These are phyloP conservation scores for Apocynum venetum DNA, from an alignment of 257 asterid species.

Conservation along the genomic window DNA sequence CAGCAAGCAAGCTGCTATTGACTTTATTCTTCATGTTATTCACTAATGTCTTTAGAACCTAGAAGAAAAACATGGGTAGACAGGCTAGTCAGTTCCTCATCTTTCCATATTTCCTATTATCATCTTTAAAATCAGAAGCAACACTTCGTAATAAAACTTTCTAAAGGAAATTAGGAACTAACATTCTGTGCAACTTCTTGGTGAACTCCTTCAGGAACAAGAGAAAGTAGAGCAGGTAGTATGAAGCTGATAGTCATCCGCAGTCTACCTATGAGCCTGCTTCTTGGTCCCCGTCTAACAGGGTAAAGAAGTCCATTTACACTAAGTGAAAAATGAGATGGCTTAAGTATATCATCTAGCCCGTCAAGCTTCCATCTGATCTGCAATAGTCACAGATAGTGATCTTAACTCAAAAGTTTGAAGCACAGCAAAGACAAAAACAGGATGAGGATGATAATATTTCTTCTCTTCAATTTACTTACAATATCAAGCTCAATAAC, in stretches of 20 bases:
- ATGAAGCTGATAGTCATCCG: slow-evolving; percentile 76
- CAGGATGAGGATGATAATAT: too few species aligned
- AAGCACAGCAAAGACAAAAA: not conserved
- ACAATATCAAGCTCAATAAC: slow-evolving; percentile 90
- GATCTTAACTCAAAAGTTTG: not conserved
- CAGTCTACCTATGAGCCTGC: slow-evolving; percentile 68
- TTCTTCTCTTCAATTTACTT: slow-evolving; percentile 26
- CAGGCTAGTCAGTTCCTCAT: not conserved
- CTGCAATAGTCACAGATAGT: slow-evolving; percentile 34
- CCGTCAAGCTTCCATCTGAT: slow-evolving; percentile 93
- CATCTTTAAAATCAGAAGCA: not conserved
- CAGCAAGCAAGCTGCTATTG: slow-evolving; percentile 75
- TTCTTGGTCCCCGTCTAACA: slow-evolving; percentile 55
- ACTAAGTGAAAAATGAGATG: slow-evolving; percentile 68
- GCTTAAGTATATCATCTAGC: slow-evolving; percentile 71
- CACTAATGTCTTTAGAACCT: slow-evolving; percentile 74
- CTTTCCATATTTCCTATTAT: not conserved
- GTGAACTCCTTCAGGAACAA: slow-evolving; percentile 78
- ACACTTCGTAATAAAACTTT: not conserved
- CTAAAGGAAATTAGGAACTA: slow-evolving; percentile 21
- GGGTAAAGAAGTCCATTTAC: slow-evolving; percentile 83
- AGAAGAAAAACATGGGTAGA: slow-evolving; percentile 1
- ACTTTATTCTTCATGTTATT: slow-evolving; percentile 85
- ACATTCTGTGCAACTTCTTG: slow-evolving; percentile 86
- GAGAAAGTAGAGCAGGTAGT: slow-evolving; percentile 70